Percentiles rank a stretch among this genome's conserved stretches.
phyloP scores from a whole-genome alignment of 78 protist genomes.

The Thecamonas trahens region DNA sequence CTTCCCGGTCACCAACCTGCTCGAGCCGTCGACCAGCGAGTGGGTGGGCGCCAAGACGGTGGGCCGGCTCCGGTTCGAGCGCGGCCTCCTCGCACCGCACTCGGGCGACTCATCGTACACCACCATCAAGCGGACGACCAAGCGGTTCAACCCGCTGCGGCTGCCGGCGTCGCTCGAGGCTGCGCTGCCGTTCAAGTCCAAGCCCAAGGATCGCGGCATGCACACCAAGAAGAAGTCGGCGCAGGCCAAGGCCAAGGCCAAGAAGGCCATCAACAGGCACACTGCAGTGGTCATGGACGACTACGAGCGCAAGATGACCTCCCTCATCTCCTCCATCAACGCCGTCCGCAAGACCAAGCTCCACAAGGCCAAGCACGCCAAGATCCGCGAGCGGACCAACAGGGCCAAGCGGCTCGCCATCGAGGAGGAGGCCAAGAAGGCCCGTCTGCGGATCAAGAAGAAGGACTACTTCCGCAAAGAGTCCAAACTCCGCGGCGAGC shows the following conservation, averaged over 20 bases:
- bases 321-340: background rate
- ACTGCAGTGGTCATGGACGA: constrained; percentile 41
- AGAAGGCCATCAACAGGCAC: too few relatives aligned
- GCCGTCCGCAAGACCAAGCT: constrained; percentile 9
- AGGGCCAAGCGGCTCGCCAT: too few relatives aligned
- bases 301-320: background rate
- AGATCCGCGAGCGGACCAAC: background rate
- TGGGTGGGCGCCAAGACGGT: constrained; percentile 28
- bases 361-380: background rate
- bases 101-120: constrained; percentile 61
- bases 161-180: constrained; percentile 48
- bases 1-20: constrained; percentile 85
- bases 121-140: constrained; percentile 36
- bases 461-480: too few relatives aligned
- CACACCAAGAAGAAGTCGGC: background rate
- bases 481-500: too few relatives aligned
- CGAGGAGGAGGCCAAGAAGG: background rate
- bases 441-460: too few relatives aligned
- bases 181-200: constrained; percentile 44
- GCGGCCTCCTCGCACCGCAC: constrained; percentile 42
- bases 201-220: constrained; percentile 39
- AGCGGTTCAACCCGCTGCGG: constrained; percentile 41
- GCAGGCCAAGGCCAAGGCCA: background rate
- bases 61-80: constrained; percentile 69
- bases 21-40: constrained; percentile 11